phyloP scores from a whole-genome alignment of 2,329 filamentous ascomycete species.

The Ceratocystis ficicola region DNA sequence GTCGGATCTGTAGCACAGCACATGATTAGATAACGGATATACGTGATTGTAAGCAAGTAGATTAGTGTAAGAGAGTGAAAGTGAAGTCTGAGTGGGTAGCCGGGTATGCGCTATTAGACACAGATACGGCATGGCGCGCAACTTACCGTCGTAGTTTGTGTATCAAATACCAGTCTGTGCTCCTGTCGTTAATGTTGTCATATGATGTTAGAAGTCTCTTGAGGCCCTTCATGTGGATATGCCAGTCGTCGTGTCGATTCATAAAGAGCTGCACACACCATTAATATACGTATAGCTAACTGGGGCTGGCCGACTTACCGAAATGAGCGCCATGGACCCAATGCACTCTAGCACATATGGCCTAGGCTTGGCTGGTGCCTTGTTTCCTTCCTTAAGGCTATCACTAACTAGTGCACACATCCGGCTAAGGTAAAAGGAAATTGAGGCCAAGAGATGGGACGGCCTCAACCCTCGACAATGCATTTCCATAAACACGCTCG shows the following conservation, averaged over 20 bases:
- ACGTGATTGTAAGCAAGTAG: background rate
- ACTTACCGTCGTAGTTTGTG: slow-evolving; percentile 21
- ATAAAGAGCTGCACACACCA: slow-evolving; percentile 17
- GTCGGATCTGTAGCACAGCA: slow-evolving; percentile 4
- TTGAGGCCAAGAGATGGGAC: slow-evolving; percentile 17
- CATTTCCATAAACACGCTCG: slow-evolving; percentile 21
- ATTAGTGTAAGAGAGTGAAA: too few relatives aligned
- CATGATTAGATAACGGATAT: background rate
- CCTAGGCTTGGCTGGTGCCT: slow-evolving; percentile 14
- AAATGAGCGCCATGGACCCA: slow-evolving; percentile 21
- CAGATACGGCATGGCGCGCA: too few relatives aligned
- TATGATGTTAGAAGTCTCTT: slow-evolving; percentile 19
- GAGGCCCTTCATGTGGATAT: slow-evolving; percentile 21
- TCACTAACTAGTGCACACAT: slow-evolving; percentile 22
- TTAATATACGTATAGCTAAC: background rate
- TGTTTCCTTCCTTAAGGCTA: slow-evolving; percentile 20
- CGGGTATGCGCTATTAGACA: too few relatives aligned
- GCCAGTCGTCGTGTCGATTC: slow-evolving; percentile 20
- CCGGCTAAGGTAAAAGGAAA: slow-evolving; percentile 21
- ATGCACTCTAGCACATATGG: slow-evolving; percentile 22
- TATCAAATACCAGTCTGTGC: slow-evolving; percentile 21
- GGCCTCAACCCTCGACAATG: slow-evolving; percentile 20
- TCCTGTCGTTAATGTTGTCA: slow-evolving; percentile 15
- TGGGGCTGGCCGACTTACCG: slow-evolving; percentile 13
- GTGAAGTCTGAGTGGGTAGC: too few relatives aligned